Conservation (phyloP, 2,329 filamentous ascomycete genomes). For the Pyrenophora seminiperda region DNA sequence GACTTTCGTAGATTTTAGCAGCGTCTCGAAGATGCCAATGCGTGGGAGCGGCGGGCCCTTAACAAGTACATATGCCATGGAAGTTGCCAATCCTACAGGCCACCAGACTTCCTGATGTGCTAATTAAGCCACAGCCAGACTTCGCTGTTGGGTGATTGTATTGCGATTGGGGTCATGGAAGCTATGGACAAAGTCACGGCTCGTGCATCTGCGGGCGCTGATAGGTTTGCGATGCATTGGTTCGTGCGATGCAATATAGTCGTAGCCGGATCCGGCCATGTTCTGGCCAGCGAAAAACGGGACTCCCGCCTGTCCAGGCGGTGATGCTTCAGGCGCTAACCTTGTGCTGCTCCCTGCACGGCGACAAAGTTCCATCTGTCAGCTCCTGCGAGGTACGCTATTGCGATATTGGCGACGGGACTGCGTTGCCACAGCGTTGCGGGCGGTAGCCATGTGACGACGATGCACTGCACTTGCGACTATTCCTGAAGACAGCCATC, state of each 20-base stretch:
- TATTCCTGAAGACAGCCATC: neutral
- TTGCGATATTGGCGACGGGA: too few relatives aligned
- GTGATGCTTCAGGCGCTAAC: conserved; percentile 13
- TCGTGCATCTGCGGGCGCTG: conserved; percentile 13
- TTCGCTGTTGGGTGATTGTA: conserved; percentile 27
- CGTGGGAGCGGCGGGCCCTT: conserved; percentile 34
- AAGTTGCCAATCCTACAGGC: conserved; percentile 32
- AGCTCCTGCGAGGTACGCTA: conserved; percentile 6
- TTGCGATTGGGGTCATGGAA: conserved; percentile 36
- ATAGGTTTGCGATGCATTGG: conserved; percentile 23
- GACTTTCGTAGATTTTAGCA: conserved; percentile 23
- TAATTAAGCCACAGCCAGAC: conserved; percentile 35
- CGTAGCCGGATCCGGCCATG: conserved; percentile 24
- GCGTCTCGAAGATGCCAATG: conserved; percentile 21
- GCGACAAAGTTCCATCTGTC: conserved; percentile 6
- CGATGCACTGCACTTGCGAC: neutral
- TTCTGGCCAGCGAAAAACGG: conserved; percentile 27
- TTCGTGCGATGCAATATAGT: conserved; percentile 35
- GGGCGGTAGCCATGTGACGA: neutral
- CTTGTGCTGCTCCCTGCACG: conserved; percentile 8
- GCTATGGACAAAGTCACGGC: conserved; percentile 14
- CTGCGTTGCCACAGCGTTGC: too few relatives aligned
- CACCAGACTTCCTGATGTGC: conserved; percentile 32
- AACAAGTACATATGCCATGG: conserved; percentile 35
- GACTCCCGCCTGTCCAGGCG: conserved; percentile 15